Conservation (phyloP, 345 rosid genomes). For the Aquilaria yunnanensis region DNA sequence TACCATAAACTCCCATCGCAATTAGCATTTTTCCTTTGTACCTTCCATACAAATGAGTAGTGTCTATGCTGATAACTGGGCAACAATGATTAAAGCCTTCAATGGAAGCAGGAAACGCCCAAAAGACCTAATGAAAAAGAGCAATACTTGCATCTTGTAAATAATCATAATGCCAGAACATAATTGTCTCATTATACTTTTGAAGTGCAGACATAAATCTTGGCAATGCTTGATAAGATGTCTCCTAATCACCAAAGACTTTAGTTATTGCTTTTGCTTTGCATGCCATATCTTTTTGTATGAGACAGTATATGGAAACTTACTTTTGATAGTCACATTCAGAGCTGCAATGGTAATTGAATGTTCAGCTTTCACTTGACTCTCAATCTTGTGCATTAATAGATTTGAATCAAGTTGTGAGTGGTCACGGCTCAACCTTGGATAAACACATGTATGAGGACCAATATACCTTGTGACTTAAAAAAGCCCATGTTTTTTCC, state of each 20-base stretch:
- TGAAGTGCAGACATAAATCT: slow-evolving; percentile 1
- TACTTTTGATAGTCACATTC: no score
- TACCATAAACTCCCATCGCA: not conserved
- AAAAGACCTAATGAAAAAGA: not conserved
- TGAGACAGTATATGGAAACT: not conserved
- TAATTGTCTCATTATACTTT: not conserved
- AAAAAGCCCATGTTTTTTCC: not conserved
- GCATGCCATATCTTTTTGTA: not conserved
- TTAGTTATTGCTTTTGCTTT: not conserved
- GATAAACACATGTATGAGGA: not conserved
- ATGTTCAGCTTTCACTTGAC: slow-evolving; percentile 1
- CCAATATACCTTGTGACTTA: not conserved
- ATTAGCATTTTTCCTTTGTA: slow-evolving; percentile 7
- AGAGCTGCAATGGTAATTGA: not conserved
- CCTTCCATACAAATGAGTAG: slow-evolving; percentile 1
- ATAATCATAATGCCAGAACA: not conserved
- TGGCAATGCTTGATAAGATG: not conserved
- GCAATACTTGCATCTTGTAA: not conserved
- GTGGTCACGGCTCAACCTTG: slow-evolving; percentile 1
- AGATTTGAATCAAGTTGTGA: not conserved
- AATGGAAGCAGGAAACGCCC: not conserved
- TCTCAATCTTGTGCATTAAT: not conserved
- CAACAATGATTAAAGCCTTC: slow-evolving; percentile 1
- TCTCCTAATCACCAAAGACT: not conserved
- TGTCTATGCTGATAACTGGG: not conserved